phyloP scores from a whole-genome alignment of 441 rosid genomes.

The Brassica balearica region DNA sequence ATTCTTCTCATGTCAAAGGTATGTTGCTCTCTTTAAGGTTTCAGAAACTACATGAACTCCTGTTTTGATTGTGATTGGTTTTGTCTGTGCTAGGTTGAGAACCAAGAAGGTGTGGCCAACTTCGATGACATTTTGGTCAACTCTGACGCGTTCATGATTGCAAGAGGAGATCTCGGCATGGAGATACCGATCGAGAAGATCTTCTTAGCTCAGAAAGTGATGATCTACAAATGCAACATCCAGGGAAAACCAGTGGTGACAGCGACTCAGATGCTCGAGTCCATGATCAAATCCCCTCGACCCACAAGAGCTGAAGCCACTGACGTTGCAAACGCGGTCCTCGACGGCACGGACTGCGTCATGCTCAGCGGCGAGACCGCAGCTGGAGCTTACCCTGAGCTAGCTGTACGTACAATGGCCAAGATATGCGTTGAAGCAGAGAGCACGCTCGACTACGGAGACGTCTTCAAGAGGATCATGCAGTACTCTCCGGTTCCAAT shows the following conservation, averaged over 20 bases:
- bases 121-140: constrained; percentile 86
- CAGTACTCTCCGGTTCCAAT: constrained; percentile 83
- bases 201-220: constrained; percentile 93
- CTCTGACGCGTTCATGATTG: constrained; percentile 98
- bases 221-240: constrained; percentile 94
- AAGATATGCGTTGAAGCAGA: constrained; percentile 92
- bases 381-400: constrained; percentile 96
- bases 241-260: constrained; percentile 97
- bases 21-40: constrained; percentile 32
- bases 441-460: constrained; percentile 79
- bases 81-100: constrained; percentile 67
- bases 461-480: constrained; percentile 85
- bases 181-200: constrained; percentile 97
- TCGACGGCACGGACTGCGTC: constrained; percentile 93
- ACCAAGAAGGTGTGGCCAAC: constrained; percentile 94
- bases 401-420: constrained; percentile 92
- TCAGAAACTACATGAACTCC: neutral
- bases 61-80: neutral
- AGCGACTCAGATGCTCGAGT: constrained; percentile 98
- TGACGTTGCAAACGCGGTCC: constrained; percentile 96
- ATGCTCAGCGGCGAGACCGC: constrained; percentile 99
- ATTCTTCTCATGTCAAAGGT: constrained; percentile 98
- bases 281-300: constrained; percentile 96
- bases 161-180: constrained; percentile 98
- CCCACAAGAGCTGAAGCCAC: constrained; percentile 99